Conservation (phyloP, 2,329 filamentous ascomycete genomes). For the Scortechinia acanthostroma region DNA sequence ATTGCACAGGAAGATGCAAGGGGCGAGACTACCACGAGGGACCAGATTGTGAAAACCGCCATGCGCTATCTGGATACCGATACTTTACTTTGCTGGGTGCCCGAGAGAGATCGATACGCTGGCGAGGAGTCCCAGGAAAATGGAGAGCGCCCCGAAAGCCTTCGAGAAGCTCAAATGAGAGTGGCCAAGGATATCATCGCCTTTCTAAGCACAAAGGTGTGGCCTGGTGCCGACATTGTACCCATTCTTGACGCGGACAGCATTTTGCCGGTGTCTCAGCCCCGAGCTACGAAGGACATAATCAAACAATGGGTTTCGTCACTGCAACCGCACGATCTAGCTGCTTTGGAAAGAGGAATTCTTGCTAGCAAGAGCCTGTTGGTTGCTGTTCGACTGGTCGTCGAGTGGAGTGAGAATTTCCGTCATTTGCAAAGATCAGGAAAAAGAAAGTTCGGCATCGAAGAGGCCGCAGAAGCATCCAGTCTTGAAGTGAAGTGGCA, state of each 20-base stretch:
- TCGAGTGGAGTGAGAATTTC: constrained; percentile 59
- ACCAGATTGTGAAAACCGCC: constrained; percentile 42
- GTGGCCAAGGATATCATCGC: constrained; percentile 47
- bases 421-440: constrained; percentile 26
- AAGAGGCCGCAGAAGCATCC: constrained; percentile 51
- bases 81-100: constrained; percentile 60
- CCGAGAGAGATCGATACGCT: constrained; percentile 22
- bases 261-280: constrained; percentile 49
- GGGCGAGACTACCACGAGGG: constrained; percentile 33
- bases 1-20: constrained; percentile 41
- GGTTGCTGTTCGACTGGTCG: constrained; percentile 44
- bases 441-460: constrained; percentile 41
- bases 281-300: constrained; percentile 45
- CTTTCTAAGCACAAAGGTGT: constrained; percentile 47
- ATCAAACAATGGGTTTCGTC: constrained; percentile 49
- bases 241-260: constrained; percentile 49
- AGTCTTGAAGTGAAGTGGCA: constrained; percentile 57
- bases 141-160: constrained; percentile 22
- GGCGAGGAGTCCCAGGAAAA: constrained; percentile 15
- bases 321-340: constrained; percentile 50
- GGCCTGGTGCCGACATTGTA: constrained; percentile 56
- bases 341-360: constrained; percentile 51
- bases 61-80: constrained; percentile 58
- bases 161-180: constrained; percentile 45
- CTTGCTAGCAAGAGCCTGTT: constrained; percentile 56